phyloP scores from a whole-genome alignment of 768 basidiomycete species.

The Leucocoprinus leucothites region DNA sequence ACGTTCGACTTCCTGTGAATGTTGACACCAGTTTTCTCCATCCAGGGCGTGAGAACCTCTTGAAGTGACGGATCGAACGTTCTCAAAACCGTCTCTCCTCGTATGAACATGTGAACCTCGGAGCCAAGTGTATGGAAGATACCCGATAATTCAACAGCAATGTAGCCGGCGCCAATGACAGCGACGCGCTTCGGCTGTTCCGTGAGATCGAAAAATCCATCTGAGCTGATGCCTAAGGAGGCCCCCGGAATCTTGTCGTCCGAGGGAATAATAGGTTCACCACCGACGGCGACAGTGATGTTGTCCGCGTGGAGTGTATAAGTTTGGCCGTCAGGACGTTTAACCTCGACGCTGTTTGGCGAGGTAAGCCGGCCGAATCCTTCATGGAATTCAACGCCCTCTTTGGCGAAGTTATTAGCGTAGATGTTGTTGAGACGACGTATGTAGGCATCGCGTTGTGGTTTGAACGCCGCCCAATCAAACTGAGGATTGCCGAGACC shows the following conservation, averaged over 20 bases:
- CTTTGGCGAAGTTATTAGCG: constrained; percentile 82
- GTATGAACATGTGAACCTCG: constrained; percentile 91
- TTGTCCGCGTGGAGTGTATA: constrained; percentile 76
- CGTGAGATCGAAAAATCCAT: constrained; percentile 93
- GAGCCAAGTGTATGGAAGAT: constrained; percentile 88
- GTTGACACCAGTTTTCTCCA: constrained; percentile 91
- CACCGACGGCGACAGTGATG: constrained; percentile 85
- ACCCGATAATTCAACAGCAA: constrained; percentile 95
- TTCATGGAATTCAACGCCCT: constrained; percentile 82
- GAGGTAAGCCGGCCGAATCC: constrained; percentile 77
- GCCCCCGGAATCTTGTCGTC: constrained; percentile 87
- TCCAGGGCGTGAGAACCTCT: constrained; percentile 83
- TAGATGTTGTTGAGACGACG: constrained; percentile 87
- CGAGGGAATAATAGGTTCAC: constrained; percentile 74
- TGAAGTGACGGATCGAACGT: constrained; percentile 89
- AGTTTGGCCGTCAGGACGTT: constrained; percentile 58
- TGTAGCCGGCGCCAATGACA: constrained; percentile 96
- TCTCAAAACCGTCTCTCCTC: constrained; percentile 84
- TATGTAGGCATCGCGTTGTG: constrained; percentile 95
- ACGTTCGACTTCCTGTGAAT: constrained; percentile 80
- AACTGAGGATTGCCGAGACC: constrained; percentile 62
- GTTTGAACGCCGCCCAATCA: constrained; percentile 89
- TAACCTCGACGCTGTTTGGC: constrained; percentile 69
- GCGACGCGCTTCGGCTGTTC: constrained; percentile 91
- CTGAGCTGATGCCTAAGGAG: constrained; percentile 85